Percentiles rank a stretch among this genome's conserved stretches.
Conservation (phyloP, 2,329 filamentous ascomycete genomes). For the Colletotrichum paranaense region DNA sequence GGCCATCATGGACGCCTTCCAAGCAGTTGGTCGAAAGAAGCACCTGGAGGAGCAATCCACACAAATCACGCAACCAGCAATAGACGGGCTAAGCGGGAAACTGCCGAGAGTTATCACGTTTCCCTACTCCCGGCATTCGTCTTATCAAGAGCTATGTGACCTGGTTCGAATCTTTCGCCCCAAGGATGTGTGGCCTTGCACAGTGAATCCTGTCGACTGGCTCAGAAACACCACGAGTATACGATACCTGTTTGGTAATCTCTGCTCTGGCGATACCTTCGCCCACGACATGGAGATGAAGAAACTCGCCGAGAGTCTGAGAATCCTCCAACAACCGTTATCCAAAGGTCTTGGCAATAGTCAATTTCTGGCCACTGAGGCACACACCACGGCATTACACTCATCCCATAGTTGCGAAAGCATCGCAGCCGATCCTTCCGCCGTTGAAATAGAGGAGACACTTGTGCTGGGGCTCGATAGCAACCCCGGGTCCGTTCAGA, state of each 20-base stretch:
- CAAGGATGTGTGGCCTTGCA: constrained; percentile 85
- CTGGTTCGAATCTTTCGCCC: constrained; percentile 77
- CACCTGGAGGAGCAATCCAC: constrained; percentile 15
- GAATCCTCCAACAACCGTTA: constrained; percentile 1
- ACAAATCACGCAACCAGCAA: constrained; percentile 3
- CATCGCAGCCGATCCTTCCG: background rate
- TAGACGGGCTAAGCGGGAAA: background rate
- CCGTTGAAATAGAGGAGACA: background rate
- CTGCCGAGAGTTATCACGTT: constrained; percentile 67
- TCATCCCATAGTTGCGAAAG: background rate
- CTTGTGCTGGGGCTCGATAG: no score
- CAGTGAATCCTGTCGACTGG: constrained; percentile 75
- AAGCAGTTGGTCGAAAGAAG: constrained; percentile 40
- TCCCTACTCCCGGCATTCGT: constrained; percentile 91
- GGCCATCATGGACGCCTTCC: constrained; percentile 39
- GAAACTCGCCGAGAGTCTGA: constrained; percentile 23
- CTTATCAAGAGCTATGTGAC: constrained; percentile 80
- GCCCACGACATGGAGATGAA: constrained; percentile 74
- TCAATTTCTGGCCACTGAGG: background rate
- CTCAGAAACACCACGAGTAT: constrained; percentile 69
- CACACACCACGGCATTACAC: background rate
- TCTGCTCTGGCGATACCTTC: constrained; percentile 72
- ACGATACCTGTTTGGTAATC: constrained; percentile 74
- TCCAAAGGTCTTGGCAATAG: background rate
- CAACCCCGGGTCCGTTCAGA: background rate